Percentiles rank a stretch among this genome's conserved stretches.
phyloP scores from a whole-genome alignment of 1,284 basidiomycete genomes.

The Pseudozyma pruni region DNA sequence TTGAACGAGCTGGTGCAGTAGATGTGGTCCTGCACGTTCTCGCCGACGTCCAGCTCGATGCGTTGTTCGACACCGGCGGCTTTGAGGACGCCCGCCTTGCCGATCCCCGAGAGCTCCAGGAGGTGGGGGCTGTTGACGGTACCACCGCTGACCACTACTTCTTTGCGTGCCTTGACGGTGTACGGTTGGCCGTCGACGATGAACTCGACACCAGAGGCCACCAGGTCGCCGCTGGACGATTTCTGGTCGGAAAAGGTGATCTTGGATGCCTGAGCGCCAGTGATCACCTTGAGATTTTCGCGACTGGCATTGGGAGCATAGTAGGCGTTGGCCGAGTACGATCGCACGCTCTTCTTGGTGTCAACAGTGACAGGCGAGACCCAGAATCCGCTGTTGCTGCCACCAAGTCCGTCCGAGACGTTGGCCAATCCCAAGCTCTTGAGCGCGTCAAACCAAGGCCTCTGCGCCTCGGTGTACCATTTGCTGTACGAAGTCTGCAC shows the following conservation, averaged over 20 bases:
- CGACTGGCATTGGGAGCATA: slow-evolving; percentile 45
- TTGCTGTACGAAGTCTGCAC: slow-evolving; percentile 48
- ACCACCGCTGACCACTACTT: slow-evolving; percentile 71
- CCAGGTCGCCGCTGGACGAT: slow-evolving; percentile 19
- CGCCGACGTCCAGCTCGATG: slow-evolving; percentile 70
- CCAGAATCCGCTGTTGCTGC: slow-evolving; percentile 56
- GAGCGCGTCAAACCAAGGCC: slow-evolving; percentile 49
- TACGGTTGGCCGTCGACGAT: slow-evolving; percentile 52
- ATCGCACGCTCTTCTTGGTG: slow-evolving; percentile 38
- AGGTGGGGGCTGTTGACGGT: slow-evolving; percentile 68
- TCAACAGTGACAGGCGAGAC: slow-evolving; percentile 43
- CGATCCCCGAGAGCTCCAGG: slow-evolving; percentile 56
- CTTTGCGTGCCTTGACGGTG: slow-evolving; percentile 67
- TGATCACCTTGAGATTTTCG: slow-evolving; percentile 52
- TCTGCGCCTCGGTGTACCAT: slow-evolving; percentile 57
- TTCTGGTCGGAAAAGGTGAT: slow-evolving; percentile 30
- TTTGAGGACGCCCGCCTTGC: slow-evolving; percentile 40
- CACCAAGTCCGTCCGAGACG: slow-evolving; percentile 35
- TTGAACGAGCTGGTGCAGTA: slow-evolving; percentile 67
- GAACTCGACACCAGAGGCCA: slow-evolving; percentile 63
- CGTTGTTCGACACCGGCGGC: slow-evolving; percentile 36
- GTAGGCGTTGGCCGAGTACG: slow-evolving; percentile 50
- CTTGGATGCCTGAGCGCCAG: slow-evolving; percentile 48
- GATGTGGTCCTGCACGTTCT: slow-evolving; percentile 72
- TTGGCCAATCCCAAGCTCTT: slow-evolving; percentile 47